Evolutionary conservation across 1,139 yeast genomes (phyloP).

Genomic region (Taphrina confusa): DNA sequence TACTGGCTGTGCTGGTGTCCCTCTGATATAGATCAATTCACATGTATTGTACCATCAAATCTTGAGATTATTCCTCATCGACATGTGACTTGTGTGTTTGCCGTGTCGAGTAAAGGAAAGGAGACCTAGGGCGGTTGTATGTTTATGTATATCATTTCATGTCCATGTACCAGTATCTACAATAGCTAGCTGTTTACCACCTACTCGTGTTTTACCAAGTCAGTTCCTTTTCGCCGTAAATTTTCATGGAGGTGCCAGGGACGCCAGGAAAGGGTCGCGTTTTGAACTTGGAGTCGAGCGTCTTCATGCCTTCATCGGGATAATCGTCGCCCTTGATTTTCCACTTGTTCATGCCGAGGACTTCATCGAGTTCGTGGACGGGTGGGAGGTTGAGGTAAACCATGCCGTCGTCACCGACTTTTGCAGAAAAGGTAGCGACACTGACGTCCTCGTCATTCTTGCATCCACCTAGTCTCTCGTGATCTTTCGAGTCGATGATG

Average conservation of each 20-base stretch:
- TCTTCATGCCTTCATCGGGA: constrained; percentile 29
- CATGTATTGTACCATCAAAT: too few relatives aligned
- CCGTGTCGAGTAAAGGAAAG: too few relatives aligned
- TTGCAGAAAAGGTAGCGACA: constrained; percentile 46
- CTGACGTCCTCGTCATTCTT: constrained; percentile 45
- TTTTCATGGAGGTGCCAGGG: constrained; percentile 20
- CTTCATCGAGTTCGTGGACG: constrained; percentile 45
- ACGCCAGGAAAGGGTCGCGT: constrained; percentile 22
- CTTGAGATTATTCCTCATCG: too few relatives aligned
- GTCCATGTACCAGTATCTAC: too few relatives aligned
- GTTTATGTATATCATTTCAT: too few relatives aligned
- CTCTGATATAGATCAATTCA: too few relatives aligned
- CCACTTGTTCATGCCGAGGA: constrained; percentile 47
- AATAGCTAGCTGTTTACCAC: too few relatives aligned
- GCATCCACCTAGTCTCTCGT: constrained; percentile 44
- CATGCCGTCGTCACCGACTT: constrained; percentile 44
- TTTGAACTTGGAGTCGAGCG: constrained; percentile 24
- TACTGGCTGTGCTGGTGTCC: constrained; percentile 19
- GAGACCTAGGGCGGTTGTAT: too few relatives aligned
- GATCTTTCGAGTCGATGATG: constrained; percentile 42
- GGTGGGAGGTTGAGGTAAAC: constrained; percentile 46
- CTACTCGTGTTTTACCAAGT: constrained; percentile 22
- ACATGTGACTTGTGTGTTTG: too few relatives aligned
- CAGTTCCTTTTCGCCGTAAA: constrained; percentile 21
- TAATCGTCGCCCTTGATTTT: constrained; percentile 41